Percentiles rank a stretch among this genome's conserved stretches.
Evolutionary conservation across 441 rosid species (phyloP).

Genomic region (Erodium texanum): DNA sequence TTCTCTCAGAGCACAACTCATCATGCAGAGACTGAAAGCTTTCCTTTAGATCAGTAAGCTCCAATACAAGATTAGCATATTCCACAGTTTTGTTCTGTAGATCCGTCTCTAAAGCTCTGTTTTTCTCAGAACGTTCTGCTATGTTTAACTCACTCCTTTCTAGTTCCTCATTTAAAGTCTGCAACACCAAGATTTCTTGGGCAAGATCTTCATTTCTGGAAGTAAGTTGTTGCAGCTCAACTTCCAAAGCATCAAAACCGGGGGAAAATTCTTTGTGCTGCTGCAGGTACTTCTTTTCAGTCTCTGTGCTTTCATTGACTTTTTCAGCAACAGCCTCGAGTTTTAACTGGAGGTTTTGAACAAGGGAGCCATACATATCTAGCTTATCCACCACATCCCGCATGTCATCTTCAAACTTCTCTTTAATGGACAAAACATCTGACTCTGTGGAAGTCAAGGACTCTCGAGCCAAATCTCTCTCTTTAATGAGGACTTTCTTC

Average conservation of each 20-base stretch:
- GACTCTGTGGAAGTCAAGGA: conserved; percentile 38
- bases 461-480: conserved; percentile 40
- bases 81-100: conserved; percentile 51
- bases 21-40: conserved; percentile 32
- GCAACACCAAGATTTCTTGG: conserved; percentile 47
- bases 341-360: conserved; percentile 59
- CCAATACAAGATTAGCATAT: conserved; percentile 36
- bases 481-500: conserved; percentile 43
- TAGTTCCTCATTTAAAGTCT: conserved; percentile 44
- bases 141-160: conserved; percentile 46
- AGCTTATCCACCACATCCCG: conserved; percentile 38
- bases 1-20: conserved; percentile 51
- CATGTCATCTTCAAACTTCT: conserved; percentile 44
- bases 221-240: conserved; percentile 47
- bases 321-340: conserved; percentile 49
- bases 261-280: conserved; percentile 43
- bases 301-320: conserved; percentile 44
- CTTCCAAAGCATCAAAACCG: conserved; percentile 49
- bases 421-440: conserved; percentile 43
- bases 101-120: conserved; percentile 38
- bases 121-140: conserved; percentile 49
- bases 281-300: conserved; percentile 45
- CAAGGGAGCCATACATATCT: conserved; percentile 35
- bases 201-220: conserved; percentile 46
- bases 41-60: conserved; percentile 41